phyloP scores from a whole-genome alignment of 352 stramenopile species.

The Phytophthora palmivora region DNA sequence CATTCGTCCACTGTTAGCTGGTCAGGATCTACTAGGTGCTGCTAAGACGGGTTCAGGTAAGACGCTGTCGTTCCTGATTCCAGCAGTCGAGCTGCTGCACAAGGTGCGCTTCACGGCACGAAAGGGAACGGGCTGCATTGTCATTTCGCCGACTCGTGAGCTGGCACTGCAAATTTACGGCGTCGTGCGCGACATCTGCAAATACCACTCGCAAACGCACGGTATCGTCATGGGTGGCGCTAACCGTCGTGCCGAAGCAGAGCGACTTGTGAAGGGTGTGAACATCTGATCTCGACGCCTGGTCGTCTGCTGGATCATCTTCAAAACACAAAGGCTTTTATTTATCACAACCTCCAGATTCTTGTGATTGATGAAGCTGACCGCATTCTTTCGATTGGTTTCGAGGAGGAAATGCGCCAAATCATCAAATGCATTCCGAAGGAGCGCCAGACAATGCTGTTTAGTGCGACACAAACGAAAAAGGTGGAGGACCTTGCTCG shows the following conservation, averaged over 20 bases:
- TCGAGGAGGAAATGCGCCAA: slow-evolving; percentile 98
- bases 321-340: slow-evolving; percentile 98
- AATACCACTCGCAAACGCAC: slow-evolving; percentile 96
- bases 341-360: slow-evolving; percentile 96
- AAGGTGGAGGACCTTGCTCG: slow-evolving; percentile 98
- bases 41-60: slow-evolving; percentile 99
- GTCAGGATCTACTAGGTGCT: slow-evolving; percentile 97
- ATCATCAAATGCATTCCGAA: slow-evolving; percentile 99
- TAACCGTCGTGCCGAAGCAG: slow-evolving; percentile 96
- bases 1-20: slow-evolving; percentile 95
- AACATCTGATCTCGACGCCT: slow-evolving; percentile 98
- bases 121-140: slow-evolving; percentile 97
- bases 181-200: slow-evolving; percentile 96
- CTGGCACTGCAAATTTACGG: slow-evolving; percentile 99
- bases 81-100: slow-evolving; percentile 96
- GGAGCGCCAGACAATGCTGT: slow-evolving; percentile 98
- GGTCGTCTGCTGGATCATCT: slow-evolving; percentile 98
- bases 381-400: slow-evolving; percentile 98
- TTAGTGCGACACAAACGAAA: slow-evolving; percentile 98
- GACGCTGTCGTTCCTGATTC: slow-evolving; percentile 98
- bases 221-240: slow-evolving; percentile 98
- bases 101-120: slow-evolving; percentile 96
- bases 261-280: slow-evolving; percentile 95
- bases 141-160: slow-evolving; percentile 98
- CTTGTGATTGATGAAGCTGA: slow-evolving; percentile 99